These are phyloP conservation scores for Kitagawia praeruptora DNA, from an alignment of 129 eudicot species.

Conservation along the genomic window DNA sequence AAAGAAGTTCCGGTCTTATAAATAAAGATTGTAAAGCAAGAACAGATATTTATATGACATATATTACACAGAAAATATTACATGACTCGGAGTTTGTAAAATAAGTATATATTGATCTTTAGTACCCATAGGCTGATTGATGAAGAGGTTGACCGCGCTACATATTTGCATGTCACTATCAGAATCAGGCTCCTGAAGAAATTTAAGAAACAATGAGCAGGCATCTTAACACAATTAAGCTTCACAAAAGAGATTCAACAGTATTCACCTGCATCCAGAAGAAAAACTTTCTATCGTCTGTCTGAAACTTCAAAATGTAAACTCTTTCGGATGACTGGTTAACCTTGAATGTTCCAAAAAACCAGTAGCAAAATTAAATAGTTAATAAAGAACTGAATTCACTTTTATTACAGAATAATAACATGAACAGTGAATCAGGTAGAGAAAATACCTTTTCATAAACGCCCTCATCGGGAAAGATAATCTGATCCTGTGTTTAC, in stretches of 20 bases:
- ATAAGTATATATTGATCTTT: not conserved
- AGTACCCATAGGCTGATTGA: conserved; percentile 82
- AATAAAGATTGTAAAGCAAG: not conserved
- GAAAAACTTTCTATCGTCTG: conserved; percentile 85
- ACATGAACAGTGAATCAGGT: not conserved
- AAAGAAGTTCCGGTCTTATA: not conserved
- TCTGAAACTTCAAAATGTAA: conserved; percentile 72
- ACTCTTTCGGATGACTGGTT: conserved; percentile 90
- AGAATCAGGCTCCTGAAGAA: conserved; percentile 66
- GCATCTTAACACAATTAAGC: not conserved
- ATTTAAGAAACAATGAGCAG: conserved; percentile 10
- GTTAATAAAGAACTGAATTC: not conserved
- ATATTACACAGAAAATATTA: not conserved
- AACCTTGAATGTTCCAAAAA: conserved; percentile 35
- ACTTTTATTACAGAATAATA: not conserved
- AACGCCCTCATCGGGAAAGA: conserved; percentile 88
- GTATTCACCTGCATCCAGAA: conserved; percentile 87
- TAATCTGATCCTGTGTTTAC: conserved; percentile 70
- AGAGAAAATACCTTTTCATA: conserved; percentile 68
- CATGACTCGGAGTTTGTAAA: not conserved
- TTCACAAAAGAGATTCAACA: not conserved
- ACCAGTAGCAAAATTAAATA: not conserved
- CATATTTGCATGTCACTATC: conserved; percentile 66
- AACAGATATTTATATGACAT: not conserved
- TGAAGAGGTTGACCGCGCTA: conserved; percentile 57